Percentiles rank a stretch among this genome's conserved stretches.
Conservation (phyloP, 768 basidiomycete genomes). For the Calvatia gigantea region DNA sequence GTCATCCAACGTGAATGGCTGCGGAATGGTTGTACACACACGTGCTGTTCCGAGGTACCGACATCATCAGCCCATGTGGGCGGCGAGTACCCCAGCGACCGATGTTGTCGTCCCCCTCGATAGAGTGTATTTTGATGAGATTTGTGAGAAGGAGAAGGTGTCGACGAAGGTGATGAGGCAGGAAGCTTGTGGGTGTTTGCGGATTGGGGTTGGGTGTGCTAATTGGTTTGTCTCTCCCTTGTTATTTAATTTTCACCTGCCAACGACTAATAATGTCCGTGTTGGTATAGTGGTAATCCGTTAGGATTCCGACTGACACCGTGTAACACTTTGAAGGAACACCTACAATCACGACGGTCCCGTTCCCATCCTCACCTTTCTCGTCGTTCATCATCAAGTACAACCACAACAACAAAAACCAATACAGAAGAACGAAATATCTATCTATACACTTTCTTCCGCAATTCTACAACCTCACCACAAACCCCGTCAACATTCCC, state of each 20-base stretch:
- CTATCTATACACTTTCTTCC: constrained; percentile 47
- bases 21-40: constrained; percentile 59
- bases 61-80: constrained; percentile 41
- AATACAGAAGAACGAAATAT: constrained; percentile 14
- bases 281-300: constrained; percentile 49
- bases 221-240: constrained; percentile 21
- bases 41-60: constrained; percentile 32
- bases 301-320: constrained; percentile 61
- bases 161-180: constrained; percentile 8
- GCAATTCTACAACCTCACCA: constrained; percentile 36
- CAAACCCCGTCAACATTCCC: constrained; percentile 30
- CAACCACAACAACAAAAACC: constrained; percentile 13
- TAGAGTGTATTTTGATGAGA: constrained; percentile 7
- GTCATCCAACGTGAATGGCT: constrained; percentile 45
- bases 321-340: constrained; percentile 52
- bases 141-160: constrained; percentile 10
- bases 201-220: constrained; percentile 12
- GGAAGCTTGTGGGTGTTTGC: constrained; percentile 4
- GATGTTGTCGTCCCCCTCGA: constrained; percentile 49
- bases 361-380: constrained; percentile 2
- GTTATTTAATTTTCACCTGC: constrained; percentile 3
- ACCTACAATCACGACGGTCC: constrained; percentile 18
- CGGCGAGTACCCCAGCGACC: constrained; percentile 50
- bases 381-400: constrained; percentile 5
- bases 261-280: not conserved